Conservation (phyloP, 306 rosid species). For the Comarum palustre region DNA sequence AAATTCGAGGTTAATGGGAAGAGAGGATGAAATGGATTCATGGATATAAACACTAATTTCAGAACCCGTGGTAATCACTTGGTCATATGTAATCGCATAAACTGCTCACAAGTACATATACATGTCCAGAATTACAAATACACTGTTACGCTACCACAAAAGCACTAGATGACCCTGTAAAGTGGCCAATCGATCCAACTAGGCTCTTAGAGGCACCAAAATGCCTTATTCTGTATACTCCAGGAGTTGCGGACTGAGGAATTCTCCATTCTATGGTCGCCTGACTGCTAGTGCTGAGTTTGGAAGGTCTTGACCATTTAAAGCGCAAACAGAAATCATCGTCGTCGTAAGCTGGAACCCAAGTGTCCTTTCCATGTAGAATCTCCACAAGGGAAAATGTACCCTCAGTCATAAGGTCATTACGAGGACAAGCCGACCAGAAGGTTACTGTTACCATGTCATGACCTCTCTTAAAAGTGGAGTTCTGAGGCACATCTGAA, state of each 20-base stretch:
- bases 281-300: conserved; percentile 53
- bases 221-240: conserved; percentile 71
- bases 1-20: background rate
- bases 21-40: background rate
- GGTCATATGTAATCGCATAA: background rate
- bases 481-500: conserved; percentile 59
- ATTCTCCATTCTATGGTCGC: conserved; percentile 91
- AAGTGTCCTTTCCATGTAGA: conserved; percentile 49
- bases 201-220: conserved; percentile 79
- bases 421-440: conserved; percentile 93
- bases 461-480: conserved; percentile 58
- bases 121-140: background rate
- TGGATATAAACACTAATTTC: background rate
- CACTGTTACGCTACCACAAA: conserved; percentile 54
- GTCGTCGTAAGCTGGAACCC: conserved; percentile 84
- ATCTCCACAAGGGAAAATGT: conserved; percentile 80
- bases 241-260: conserved; percentile 52
- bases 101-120: background rate
- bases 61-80: background rate
- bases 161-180: conserved; percentile 79
- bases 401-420: conserved; percentile 90
- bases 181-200: conserved; percentile 62
- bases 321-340: conserved; percentile 87
- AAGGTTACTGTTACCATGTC: conserved; percentile 56
- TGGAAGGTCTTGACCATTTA: conserved; percentile 77